Percentiles rank a stretch among this genome's conserved stretches.
Evolutionary conservation across 352 stramenopile genomes (phyloP).

Genomic region (Pythium scleroteichum): DNA sequence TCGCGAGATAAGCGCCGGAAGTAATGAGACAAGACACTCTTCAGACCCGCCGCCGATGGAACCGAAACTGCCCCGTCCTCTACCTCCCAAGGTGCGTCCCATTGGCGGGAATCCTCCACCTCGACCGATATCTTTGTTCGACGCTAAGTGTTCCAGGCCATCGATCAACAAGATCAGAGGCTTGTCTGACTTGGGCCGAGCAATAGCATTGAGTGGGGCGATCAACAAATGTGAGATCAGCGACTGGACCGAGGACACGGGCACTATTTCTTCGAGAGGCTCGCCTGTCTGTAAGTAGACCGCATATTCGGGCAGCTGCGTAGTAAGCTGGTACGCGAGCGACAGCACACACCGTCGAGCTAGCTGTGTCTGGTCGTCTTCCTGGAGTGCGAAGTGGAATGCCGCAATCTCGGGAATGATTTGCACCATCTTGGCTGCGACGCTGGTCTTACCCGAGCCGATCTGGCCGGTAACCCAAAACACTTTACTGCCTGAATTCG

Average conservation of each 20-base stretch:
- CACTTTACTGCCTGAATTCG: slow-evolving; percentile 32
- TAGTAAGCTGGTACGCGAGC: slow-evolving; percentile 73
- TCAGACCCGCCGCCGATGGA: slow-evolving; percentile 16
- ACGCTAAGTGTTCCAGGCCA: slow-evolving; percentile 56
- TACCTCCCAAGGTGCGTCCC: slow-evolving; percentile 15
- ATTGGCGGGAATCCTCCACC: slow-evolving; percentile 9
- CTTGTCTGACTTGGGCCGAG: slow-evolving; percentile 45
- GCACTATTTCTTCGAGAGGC: slow-evolving; percentile 72
- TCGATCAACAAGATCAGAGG: slow-evolving; percentile 66
- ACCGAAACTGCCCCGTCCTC: background rate
- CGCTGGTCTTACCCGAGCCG: slow-evolving; percentile 62
- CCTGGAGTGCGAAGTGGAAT: slow-evolving; percentile 72
- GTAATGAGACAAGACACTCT: slow-evolving; percentile 61
- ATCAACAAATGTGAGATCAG: slow-evolving; percentile 58
- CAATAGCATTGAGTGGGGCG: slow-evolving; percentile 66
- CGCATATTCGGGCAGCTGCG: slow-evolving; percentile 67
- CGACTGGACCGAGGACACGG: slow-evolving; percentile 61
- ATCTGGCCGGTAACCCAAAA: slow-evolving; percentile 80
- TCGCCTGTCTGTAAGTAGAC: slow-evolving; percentile 68
- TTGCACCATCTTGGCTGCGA: slow-evolving; percentile 69
- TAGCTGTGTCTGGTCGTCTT: slow-evolving; percentile 78
- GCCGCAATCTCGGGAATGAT: slow-evolving; percentile 65
- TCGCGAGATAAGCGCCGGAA: slow-evolving; percentile 48
- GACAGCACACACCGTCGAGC: slow-evolving; percentile 65
- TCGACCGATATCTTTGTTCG: slow-evolving; percentile 13